Evolutionary conservation across 352 stramenopile genomes (phyloP).

Genomic region (Globisporangium sylvaticum): DNA sequence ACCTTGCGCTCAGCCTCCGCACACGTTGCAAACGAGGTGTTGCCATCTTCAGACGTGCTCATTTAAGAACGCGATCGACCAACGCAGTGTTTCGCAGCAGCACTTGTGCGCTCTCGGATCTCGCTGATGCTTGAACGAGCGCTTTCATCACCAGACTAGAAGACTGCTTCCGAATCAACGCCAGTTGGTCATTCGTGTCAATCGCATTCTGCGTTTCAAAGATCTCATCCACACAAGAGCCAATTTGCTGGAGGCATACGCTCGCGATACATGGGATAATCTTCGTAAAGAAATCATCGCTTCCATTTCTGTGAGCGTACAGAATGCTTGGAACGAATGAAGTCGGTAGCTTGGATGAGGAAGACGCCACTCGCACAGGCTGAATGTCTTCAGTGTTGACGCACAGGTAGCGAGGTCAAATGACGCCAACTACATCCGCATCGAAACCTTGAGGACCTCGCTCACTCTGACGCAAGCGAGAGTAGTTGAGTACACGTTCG

Average conservation of each 20-base stretch:
- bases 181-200: background rate
- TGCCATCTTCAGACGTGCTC: constrained; percentile 19
- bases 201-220: background rate
- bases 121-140: constrained; percentile 4
- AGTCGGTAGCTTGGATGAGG: background rate
- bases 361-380: background rate
- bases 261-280: background rate
- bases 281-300: background rate
- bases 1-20: constrained; percentile 34
- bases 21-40: constrained; percentile 28
- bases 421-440: background rate
- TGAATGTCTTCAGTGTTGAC: constrained; percentile 16
- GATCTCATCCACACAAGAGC: background rate
- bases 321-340: constrained; percentile 6
- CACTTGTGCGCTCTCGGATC: background rate
- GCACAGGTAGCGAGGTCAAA: constrained; percentile 8
- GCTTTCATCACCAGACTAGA: constrained; percentile 10
- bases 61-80: constrained; percentile 6
- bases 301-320: background rate
- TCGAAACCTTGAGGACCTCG: background rate
- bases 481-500: background rate
- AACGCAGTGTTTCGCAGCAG: constrained; percentile 3
- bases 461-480: background rate
- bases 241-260: constrained; percentile 4
- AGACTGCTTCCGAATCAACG: background rate